Conservation (phyloP, 2,329 filamentous ascomycete species). For the Penicillium sp. region DNA sequence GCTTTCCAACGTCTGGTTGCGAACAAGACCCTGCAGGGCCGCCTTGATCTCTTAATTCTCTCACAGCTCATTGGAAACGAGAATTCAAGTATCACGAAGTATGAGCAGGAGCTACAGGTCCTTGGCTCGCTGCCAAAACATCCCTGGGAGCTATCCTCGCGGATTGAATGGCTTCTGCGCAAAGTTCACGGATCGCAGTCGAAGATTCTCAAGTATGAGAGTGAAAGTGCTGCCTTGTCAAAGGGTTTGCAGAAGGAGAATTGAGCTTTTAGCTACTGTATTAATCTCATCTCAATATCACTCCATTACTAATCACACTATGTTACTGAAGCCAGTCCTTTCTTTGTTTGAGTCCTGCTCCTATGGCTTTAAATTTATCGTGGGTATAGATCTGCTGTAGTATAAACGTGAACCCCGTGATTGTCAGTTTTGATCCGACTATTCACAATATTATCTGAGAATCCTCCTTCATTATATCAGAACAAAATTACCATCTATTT, state of each 20-base stretch:
- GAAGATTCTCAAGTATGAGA: conserved; percentile 73
- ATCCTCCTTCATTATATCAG: background rate
- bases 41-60: conserved; percentile 70
- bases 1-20: conserved; percentile 72
- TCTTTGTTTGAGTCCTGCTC: background rate
- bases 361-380: no score
- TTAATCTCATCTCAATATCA: background rate
- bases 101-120: conserved; percentile 71
- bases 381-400: background rate
- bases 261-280: conserved; percentile 22
- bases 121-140: conserved; percentile 70
- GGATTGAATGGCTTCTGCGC: conserved; percentile 69
- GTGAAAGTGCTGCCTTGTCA: conserved; percentile 69
- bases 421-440: background rate
- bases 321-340: background rate
- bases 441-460: background rate
- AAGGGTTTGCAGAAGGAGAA: conserved; percentile 62
- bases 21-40: conserved; percentile 71
- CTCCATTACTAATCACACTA: background rate
- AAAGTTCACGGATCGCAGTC: conserved; percentile 74
- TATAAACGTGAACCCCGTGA: background rate
- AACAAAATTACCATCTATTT: background rate
- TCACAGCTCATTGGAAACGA: conserved; percentile 70
- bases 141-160: conserved; percentile 64
- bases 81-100: conserved; percentile 71